phyloP scores from a whole-genome alignment of 1,284 basidiomycete genomes.

The Mrakiaceae sp. region DNA sequence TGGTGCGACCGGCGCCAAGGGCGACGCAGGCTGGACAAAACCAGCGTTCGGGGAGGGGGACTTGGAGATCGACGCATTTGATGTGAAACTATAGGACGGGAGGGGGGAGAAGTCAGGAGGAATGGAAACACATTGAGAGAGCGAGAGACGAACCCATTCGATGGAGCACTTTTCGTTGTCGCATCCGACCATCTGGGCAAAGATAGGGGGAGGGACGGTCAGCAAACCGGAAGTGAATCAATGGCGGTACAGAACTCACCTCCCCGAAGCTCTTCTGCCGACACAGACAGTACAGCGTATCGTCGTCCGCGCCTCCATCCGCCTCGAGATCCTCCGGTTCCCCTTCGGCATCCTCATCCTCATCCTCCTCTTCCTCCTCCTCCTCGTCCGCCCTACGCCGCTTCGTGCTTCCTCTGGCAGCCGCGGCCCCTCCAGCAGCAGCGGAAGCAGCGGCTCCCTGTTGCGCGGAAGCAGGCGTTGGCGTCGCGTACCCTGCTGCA shows the following conservation, averaged over 20 bases:
- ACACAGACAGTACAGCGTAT: constrained; percentile 15
- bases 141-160: constrained; percentile 14
- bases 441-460: background rate
- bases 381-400: background rate
- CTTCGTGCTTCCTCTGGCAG: background rate
- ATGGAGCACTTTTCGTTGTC: constrained; percentile 16
- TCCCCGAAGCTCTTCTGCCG: constrained; percentile 13
- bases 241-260: background rate
- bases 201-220: background rate
- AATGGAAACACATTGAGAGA: background rate
- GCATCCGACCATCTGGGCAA: constrained; percentile 16
- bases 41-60: constrained; percentile 14
- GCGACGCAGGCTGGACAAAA: constrained; percentile 13
- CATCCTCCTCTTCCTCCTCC: constrained; percentile 4
- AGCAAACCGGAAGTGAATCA: background rate
- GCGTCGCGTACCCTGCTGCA: too few relatives aligned
- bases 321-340: background rate
- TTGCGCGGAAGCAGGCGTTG: too few relatives aligned
- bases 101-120: background rate
- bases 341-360: constrained; percentile 1
- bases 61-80: constrained; percentile 12
- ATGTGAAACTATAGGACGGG: constrained; percentile 13
- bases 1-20: background rate
- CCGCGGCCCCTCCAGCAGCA: background rate
- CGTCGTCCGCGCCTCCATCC: constrained; percentile 12